These are phyloP conservation scores for Cymbopogon citratus DNA, from an alignment of 176 grass and related monocot genomes.

Conservation along the genomic window DNA sequence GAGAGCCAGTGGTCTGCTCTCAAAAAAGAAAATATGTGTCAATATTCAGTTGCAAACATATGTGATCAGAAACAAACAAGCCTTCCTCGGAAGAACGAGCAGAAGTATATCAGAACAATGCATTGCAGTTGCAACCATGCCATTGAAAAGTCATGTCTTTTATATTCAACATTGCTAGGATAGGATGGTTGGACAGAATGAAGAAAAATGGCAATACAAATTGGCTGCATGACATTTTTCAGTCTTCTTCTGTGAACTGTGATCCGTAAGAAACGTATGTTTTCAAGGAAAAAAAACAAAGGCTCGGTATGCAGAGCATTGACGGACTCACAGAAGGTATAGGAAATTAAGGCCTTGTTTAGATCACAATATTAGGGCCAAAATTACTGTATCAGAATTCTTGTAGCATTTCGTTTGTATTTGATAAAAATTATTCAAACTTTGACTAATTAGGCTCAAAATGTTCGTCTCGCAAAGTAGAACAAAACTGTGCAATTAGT, in stretches of 20 bases:
- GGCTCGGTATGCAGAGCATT: neutral
- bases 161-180: neutral
- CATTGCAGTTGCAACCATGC: neutral
- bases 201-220: neutral
- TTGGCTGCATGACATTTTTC: neutral
- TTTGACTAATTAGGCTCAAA: too few relatives aligned
- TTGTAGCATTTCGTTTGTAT: too few relatives aligned
- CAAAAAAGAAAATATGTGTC: neutral
- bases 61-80: neutral
- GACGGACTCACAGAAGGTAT: neutral
- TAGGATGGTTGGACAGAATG: neutral
- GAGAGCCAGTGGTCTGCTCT: slow-evolving; percentile 88
- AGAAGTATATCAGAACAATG: neutral
- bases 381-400: too few relatives aligned
- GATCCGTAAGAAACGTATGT: neutral
- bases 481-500: too few relatives aligned
- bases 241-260: too few relatives aligned
- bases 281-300: neutral
- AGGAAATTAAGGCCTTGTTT: too few relatives aligned
- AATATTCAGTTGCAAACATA: neutral
- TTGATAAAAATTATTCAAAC: too few relatives aligned
- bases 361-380: too few relatives aligned
- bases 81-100: neutral
- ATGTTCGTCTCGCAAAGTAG: too few relatives aligned
- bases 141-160: neutral